Conservation (phyloP, 352 stramenopile genomes). For the Phytophthora palmivora region DNA sequence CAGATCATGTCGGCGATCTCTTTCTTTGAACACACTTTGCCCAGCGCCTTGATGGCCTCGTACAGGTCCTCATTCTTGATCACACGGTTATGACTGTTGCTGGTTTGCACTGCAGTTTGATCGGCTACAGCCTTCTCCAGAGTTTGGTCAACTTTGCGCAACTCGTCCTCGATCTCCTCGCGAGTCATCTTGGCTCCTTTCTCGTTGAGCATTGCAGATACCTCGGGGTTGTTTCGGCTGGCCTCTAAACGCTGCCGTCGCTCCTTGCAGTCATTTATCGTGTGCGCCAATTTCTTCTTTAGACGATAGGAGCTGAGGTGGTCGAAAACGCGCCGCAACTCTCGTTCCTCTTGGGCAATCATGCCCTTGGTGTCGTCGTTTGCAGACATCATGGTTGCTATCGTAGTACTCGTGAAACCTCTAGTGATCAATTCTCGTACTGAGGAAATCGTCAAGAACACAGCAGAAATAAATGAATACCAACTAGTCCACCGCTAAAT, state of each 20-base stretch:
- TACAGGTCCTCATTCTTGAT: constrained; percentile 94
- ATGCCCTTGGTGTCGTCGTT: constrained; percentile 86
- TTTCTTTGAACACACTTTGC: constrained; percentile 93
- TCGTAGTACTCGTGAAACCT: not conserved
- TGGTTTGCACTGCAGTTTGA: constrained; percentile 59
- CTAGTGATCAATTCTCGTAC: constrained; percentile 15
- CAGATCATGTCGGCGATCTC: constrained; percentile 98
- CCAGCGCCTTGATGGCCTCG: constrained; percentile 93
- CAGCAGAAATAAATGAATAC: constrained; percentile 21
- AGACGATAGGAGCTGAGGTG: constrained; percentile 91
- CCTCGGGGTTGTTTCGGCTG: constrained; percentile 72
- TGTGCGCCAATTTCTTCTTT: constrained; percentile 78
- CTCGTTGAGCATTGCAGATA: constrained; percentile 79
- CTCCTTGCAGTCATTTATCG: constrained; percentile 58
- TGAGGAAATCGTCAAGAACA: not conserved
- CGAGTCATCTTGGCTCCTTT: constrained; percentile 80
- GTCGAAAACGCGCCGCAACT: constrained; percentile 95
- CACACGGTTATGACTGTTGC: constrained; percentile 55
- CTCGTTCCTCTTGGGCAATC: constrained; percentile 95
- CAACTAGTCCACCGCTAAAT: constrained; percentile 23
- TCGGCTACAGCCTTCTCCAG: constrained; percentile 63
- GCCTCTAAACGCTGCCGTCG: constrained; percentile 66
- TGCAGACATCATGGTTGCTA: constrained; percentile 68
- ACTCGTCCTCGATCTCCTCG: constrained; percentile 82
- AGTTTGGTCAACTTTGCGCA: constrained; percentile 64